Conservation (phyloP, 805 yeast genomes). For the Monosporozyma unispora region DNA sequence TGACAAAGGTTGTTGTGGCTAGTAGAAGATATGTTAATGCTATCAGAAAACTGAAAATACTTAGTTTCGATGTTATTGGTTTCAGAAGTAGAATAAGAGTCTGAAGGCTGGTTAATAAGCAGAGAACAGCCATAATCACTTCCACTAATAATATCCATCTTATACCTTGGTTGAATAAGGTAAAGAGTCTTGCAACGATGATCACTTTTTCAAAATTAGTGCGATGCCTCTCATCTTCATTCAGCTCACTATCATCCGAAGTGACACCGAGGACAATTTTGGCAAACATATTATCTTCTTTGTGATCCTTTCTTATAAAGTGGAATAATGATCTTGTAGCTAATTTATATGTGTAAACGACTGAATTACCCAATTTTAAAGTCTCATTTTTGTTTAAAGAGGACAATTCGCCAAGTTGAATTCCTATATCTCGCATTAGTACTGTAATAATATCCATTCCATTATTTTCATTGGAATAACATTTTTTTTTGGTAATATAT, state of each 20-base stretch:
- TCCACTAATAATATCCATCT: not conserved
- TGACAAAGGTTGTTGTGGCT: slow-evolving; percentile 9
- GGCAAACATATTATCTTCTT: slow-evolving; percentile 12
- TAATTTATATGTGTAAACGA: slow-evolving; percentile 19
- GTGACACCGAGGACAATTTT: slow-evolving; percentile 9
- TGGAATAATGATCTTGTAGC: slow-evolving; percentile 14
- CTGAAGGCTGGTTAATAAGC: not conserved
- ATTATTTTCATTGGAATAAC: slow-evolving; percentile 12
- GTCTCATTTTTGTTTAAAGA: slow-evolving; percentile 13
- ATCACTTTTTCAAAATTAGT: slow-evolving; percentile 6
- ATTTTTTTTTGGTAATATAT: slow-evolving; percentile 8
- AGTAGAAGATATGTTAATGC: not conserved
- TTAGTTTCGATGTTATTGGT: not conserved
- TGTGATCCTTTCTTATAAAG: slow-evolving; percentile 13
- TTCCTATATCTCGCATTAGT: slow-evolving; percentile 25
- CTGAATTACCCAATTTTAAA: slow-evolving; percentile 18
- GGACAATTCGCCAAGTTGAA: slow-evolving; percentile 21
- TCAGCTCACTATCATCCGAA: not conserved
- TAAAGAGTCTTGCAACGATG: slow-evolving; percentile 10
- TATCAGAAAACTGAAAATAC: not conserved
- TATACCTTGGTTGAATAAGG: slow-evolving; percentile 8
- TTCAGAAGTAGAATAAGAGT: not conserved
- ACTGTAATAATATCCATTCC: slow-evolving; percentile 24
- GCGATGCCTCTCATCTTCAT: not conserved
- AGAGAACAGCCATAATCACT: slow-evolving; percentile 3